Evolutionary conservation across 108 stramenopile genomes (phyloP), one percentile per base, ranked within the genome.

Genomic region (Fistulifera solaris): DNA sequence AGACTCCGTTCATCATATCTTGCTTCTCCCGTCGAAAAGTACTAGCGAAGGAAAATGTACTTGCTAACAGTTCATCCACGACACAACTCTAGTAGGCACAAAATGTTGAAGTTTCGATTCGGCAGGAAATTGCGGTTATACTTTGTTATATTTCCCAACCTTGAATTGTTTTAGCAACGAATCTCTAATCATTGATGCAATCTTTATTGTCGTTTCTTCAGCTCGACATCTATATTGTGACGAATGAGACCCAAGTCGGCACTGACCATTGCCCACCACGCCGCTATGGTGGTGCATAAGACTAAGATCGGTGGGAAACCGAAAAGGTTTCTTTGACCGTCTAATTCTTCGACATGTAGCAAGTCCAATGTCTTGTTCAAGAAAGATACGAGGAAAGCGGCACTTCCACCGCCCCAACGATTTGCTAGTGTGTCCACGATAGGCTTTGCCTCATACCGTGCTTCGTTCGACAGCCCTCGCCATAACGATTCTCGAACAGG

Each of bases 391-490:
- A 85, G 66, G 54, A 91, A 87, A 35, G 92, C 88, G 4, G 92
- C 92, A 69, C 81, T 84, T 27, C 92, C 92, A 8, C 87, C 87
- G 12, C 92, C 92, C 87, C 87, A 93, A 43, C 92, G 71, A 71
- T 89, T 93, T 25, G 87, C 87, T 23, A 93, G 52, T 16, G 87
- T 87, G 58, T 93, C 92, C 14, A 93, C 87, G 54, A 93, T 88
- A 13, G 92, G 92, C 57, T 93, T 93, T 40, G 92, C 87, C 67
- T 93, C 87, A 40, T 89, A 89, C 56, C 92, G 59, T 16, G 87
- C 92, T 59, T 93, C 92, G 40, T 80, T 85, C 26, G 78, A 83
- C 6, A 93, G 49, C 22, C 86, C 92, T 21, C 84, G 66, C 92
- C 92, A 93, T 14, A 93, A 61, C 28, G 72, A 74, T 72, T 93